Conservation (phyloP, 2,329 filamentous ascomycete species). For the Drechslerella stenobrocha region DNA sequence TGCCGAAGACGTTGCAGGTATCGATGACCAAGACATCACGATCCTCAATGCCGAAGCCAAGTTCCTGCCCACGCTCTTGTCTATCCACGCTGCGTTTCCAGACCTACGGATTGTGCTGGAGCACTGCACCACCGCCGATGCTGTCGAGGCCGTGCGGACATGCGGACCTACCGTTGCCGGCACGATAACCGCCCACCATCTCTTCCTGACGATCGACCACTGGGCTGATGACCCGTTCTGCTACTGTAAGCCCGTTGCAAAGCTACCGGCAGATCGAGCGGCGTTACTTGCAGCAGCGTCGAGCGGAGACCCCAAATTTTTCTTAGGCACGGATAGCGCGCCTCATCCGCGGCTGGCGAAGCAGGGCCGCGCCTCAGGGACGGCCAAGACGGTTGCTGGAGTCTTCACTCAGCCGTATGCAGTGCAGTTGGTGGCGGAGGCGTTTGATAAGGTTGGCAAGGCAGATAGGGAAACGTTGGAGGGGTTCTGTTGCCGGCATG, state of each 20-base stretch:
- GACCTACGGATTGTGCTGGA: conserved; percentile 71
- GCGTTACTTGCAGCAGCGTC: conserved; percentile 68
- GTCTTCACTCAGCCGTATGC: conserved; percentile 79
- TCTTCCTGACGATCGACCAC: conserved; percentile 77
- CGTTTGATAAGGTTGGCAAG: conserved; percentile 60
- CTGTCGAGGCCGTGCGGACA: conserved; percentile 73
- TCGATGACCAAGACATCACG: conserved; percentile 57
- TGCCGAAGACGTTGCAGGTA: conserved; percentile 33
- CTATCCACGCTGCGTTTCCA: conserved; percentile 75
- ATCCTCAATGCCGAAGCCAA: conserved; percentile 71
- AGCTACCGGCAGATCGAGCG: conserved; percentile 71
- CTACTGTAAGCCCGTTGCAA: conserved; percentile 77
- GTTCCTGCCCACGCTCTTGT: conserved; percentile 78
- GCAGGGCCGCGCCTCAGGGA: conserved; percentile 59
- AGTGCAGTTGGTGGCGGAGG: conserved; percentile 64
- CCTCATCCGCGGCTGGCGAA: conserved; percentile 69
- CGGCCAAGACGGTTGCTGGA: conserved; percentile 67
- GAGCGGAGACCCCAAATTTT: conserved; percentile 65
- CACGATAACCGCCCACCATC: conserved; percentile 84
- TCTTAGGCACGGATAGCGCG: conserved; percentile 72
- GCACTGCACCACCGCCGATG: conserved; percentile 84
- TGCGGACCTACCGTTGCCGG: conserved; percentile 77
- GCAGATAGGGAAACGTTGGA: conserved; percentile 61
- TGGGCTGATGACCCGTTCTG: conserved; percentile 73
- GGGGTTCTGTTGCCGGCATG: conserved; percentile 64